Percentiles rank a stretch among this genome's conserved stretches.
These are phyloP conservation scores for Candida sanyaensis DNA, from an alignment of 1,139 yeast species.

Conservation along the genomic window DNA sequence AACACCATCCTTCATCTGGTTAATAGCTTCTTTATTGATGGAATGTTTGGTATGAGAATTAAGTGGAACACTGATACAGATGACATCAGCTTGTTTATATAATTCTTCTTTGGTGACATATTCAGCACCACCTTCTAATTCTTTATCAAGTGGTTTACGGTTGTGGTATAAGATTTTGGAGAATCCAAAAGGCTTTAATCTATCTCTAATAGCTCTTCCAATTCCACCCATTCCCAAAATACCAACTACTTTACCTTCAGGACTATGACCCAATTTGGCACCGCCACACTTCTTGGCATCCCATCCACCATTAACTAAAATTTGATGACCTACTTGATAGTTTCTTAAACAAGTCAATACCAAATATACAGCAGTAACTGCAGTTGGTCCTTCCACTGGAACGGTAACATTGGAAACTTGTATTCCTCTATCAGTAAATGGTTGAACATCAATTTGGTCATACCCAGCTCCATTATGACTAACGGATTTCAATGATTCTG, in stretches of 20 bases:
- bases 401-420: conserved; percentile 74
- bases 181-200: conserved; percentile 68
- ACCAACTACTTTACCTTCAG: conserved; percentile 63
- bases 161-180: conserved; percentile 60
- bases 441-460: conserved; percentile 70
- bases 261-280: conserved; percentile 43
- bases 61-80: conserved; percentile 66
- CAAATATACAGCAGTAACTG: conserved; percentile 73
- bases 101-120: conserved; percentile 60
- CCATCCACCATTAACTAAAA: conserved; percentile 63
- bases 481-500: conserved; percentile 60
- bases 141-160: conserved; percentile 53
- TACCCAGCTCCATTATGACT: conserved; percentile 94
- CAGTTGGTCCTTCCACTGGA: conserved; percentile 78
- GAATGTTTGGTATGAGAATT: conserved; percentile 59
- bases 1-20: conserved; percentile 65
- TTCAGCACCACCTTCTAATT: conserved; percentile 57
- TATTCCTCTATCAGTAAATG: conserved; percentile 50
- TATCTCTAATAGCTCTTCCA: conserved; percentile 66
- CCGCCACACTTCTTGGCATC: conserved; percentile 29
- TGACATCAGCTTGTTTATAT: conserved; percentile 53
- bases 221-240: conserved; percentile 79
- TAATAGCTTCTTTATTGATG: conserved; percentile 51
- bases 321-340: conserved; percentile 48
- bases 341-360: conserved; percentile 69